A percentile compares a stretch with the other conserved stretches of the same genome.
These are phyloP conservation scores for Ailanthus altissimus DNA, from an alignment of 345 rosid species.

Conservation along the genomic window DNA sequence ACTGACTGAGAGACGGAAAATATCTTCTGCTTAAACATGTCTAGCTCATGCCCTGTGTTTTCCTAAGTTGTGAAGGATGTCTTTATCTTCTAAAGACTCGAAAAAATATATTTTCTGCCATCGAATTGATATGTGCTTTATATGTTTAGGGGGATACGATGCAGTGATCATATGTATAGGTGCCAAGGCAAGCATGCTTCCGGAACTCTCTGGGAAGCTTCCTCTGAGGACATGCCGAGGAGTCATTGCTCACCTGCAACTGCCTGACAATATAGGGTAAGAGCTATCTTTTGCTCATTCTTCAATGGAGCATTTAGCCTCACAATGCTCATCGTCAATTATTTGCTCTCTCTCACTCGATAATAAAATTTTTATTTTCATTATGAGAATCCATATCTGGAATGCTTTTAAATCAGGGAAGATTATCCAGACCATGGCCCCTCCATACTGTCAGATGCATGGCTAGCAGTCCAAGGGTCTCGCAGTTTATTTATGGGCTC, in stretches of 20 bases:
- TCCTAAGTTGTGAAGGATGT: background rate
- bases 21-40: background rate
- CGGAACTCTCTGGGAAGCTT: constrained; percentile 77
- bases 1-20: background rate
- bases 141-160: constrained; percentile 62
- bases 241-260: constrained; percentile 65
- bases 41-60: background rate
- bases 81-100: background rate
- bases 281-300: constrained; percentile 1
- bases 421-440: constrained; percentile 65
- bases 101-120: background rate
- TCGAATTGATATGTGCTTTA: constrained; percentile 1
- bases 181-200: constrained; percentile 70
- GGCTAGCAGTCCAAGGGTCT: constrained; percentile 80
- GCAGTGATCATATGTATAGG: constrained; percentile 81
- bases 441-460: constrained; percentile 78
- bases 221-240: constrained; percentile 93
- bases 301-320: no score
- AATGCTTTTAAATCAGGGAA: constrained; percentile 48
- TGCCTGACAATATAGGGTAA: constrained; percentile 53
- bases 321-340: no score
- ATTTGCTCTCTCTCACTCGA: no score
- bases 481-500: constrained; percentile 67
- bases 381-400: background rate
- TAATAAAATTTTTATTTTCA: background rate